A percentile compares a stretch with the other conserved stretches of the same genome.
Conservation (phyloP, 306 rosid genomes). For the Corylus avellana region DNA sequence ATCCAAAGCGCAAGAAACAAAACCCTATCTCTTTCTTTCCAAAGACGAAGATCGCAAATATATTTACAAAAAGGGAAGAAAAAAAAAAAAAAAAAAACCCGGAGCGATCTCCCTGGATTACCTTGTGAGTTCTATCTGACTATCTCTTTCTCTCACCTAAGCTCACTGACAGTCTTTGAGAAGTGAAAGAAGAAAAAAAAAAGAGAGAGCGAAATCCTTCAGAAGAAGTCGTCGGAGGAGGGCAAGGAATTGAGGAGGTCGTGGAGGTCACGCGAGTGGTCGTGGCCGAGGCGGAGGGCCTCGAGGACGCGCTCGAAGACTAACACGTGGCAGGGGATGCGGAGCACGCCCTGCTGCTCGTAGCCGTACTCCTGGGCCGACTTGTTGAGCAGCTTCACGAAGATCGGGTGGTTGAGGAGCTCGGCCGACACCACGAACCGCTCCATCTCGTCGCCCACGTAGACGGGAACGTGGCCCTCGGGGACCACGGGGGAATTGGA, state of each 20-base stretch:
- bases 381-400: slow-evolving; percentile 73
- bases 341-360: slow-evolving; percentile 81
- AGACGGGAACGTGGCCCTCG: slow-evolving; percentile 81
- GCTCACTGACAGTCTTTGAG: not conserved
- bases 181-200: not conserved
- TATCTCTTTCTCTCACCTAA: not conserved
- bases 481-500: slow-evolving; percentile 39
- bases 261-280: slow-evolving; percentile 45
- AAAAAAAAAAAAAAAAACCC: not conserved
- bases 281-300: slow-evolving; percentile 60
- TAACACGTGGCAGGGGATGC: slow-evolving; percentile 76
- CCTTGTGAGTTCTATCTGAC: slow-evolving; percentile 15
- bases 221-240: slow-evolving; percentile 39
- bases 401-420: slow-evolving; percentile 78
- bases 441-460: slow-evolving; percentile 95
- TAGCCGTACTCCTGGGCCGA: slow-evolving; percentile 96
- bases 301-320: slow-evolving; percentile 85
- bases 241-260: slow-evolving; percentile 49
- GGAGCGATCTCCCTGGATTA: slow-evolving; percentile 32
- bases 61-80: slow-evolving; percentile 48
- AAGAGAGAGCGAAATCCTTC: not conserved
- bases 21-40: slow-evolving; percentile 21
- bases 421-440: slow-evolving; percentile 76
- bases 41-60: slow-evolving; percentile 32
- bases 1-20: slow-evolving; percentile 31